Percentiles rank a stretch among this genome's conserved stretches.
Conservation (phyloP, 148 eudicot species). For the Nyssa sinensis region DNA sequence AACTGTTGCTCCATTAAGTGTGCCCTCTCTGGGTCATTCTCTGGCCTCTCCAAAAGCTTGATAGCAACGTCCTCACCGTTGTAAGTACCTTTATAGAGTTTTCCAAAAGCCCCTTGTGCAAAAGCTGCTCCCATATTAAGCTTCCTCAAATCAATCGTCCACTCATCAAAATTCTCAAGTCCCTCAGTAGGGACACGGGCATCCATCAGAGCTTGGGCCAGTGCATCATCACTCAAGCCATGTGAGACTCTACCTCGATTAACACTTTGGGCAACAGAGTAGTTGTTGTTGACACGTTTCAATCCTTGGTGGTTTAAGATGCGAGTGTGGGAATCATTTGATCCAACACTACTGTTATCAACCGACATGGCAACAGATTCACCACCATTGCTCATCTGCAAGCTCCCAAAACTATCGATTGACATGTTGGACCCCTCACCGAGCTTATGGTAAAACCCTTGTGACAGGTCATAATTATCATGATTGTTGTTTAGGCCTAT, state of each 20-base stretch:
- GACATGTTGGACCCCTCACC: constrained; percentile 95
- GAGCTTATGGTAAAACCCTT: constrained; percentile 69
- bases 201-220: constrained; percentile 90
- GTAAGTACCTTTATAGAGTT: constrained; percentile 90
- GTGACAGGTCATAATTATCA: constrained; percentile 62
- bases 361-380: constrained; percentile 96
- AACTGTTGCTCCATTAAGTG: constrained; percentile 96
- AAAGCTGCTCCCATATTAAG: constrained; percentile 90
- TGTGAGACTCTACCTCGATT: constrained; percentile 79
- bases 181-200: constrained; percentile 69
- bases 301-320: constrained; percentile 78
- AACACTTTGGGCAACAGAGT: constrained; percentile 65
- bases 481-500: constrained; percentile 70
- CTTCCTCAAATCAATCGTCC: constrained; percentile 92
- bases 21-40: constrained; percentile 79
- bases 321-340: constrained; percentile 88
- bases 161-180: constrained; percentile 84
- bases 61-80: constrained; percentile 96
- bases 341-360: constrained; percentile 92
- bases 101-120: constrained; percentile 98
- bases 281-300: constrained; percentile 65
- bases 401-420: constrained; percentile 69
- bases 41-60: constrained; percentile 96
- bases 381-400: constrained; percentile 86
- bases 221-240: constrained; percentile 82